Evolutionary conservation across 768 basidiomycete genomes (phyloP), one percentile per base, ranked within the genome.

Genomic region (Tulasnella sp.): DNA sequence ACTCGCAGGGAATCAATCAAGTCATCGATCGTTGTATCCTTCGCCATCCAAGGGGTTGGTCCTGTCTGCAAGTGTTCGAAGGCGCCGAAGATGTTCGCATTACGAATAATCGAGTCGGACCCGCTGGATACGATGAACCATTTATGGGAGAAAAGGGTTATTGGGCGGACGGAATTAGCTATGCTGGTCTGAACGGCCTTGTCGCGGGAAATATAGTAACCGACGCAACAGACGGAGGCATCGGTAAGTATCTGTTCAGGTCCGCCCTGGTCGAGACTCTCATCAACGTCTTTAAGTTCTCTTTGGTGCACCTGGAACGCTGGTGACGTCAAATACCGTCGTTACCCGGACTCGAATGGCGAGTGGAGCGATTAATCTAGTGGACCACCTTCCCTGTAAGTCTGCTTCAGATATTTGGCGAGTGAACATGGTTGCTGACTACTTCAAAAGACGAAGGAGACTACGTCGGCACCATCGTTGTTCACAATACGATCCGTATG

Each of bases 291-390:
- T 18, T 73, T 28, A 41, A 81, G 81, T 81, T 31, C 8, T 83
- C 20, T 84, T 84, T 75, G 80, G 81, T 77, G 83, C 83, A 8
- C 82, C 83, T 24, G 83, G 83, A 16, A 82, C 81, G 40, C 75
- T 84, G 22, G 79, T 84, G 24, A 84, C 82, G 8, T 83, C 82
- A 41, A 84, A 84, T 73, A 84, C 83, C 11, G 82, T 84, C 74
- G 78, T 83, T 14, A 76, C 77, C 42, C 78, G 80, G 18, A 76
- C 76, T 31, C 79, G 82, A 9, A 74, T 84, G 72, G 50, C 72
- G 3, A 80, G 83, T 16, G 83, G 83, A 28, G 83, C 81, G 22
- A 84, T 84, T 50, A 83, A 83, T 73, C 82, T 84, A 83, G 83
- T 84, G 11, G 83, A 84, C 41, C 81, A 78, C 75, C 74, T 50